These are phyloP conservation scores for Acanthamoeba royreba DNA, from an alignment of 208 protist species.

Conservation along the genomic window DNA sequence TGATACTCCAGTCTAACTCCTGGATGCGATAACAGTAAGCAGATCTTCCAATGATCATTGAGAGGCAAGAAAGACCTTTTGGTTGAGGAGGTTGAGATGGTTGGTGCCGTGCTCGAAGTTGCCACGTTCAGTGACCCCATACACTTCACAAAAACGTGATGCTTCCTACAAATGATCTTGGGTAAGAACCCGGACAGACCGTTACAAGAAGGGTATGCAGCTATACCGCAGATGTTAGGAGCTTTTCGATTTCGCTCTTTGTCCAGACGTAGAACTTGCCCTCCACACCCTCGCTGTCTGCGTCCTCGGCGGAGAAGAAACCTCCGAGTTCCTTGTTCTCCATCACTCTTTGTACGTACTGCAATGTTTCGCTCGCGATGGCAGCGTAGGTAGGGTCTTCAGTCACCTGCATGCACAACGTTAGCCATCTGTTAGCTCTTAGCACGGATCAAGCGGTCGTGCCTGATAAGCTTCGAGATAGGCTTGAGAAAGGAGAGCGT, in stretches of 20 bases:
- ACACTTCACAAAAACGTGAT: not conserved
- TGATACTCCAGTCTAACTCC: constrained; percentile 5
- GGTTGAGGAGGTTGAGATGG: not conserved
- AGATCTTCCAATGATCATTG: not conserved
- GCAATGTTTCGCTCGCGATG: constrained; percentile 16
- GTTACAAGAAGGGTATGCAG: too few relatives aligned
- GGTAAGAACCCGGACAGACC: too few relatives aligned
- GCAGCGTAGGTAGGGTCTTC: constrained; percentile 5
- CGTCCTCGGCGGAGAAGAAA: constrained; percentile 59
- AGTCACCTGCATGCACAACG: not conserved
- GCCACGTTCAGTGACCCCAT: not conserved
- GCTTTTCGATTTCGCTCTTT: constrained; percentile 12
- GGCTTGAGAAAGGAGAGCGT: constrained; percentile 36
- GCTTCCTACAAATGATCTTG: not conserved
- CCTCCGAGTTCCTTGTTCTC: constrained; percentile 38
- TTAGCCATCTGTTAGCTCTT: not conserved
- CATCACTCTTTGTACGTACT: constrained; percentile 38
- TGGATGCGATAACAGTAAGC: not conserved
- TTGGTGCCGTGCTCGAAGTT: constrained; percentile 38
- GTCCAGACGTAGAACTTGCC: constrained; percentile 64
- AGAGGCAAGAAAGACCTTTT: not conserved
- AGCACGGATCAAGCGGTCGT: not conserved
- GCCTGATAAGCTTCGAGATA: constrained; percentile 54
- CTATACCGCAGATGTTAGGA: not conserved
- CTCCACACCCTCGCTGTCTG: constrained; percentile 48